These are phyloP conservation scores for Bauhinia variegata DNA, from an alignment of 306 rosid genomes.

Conservation along the genomic window DNA sequence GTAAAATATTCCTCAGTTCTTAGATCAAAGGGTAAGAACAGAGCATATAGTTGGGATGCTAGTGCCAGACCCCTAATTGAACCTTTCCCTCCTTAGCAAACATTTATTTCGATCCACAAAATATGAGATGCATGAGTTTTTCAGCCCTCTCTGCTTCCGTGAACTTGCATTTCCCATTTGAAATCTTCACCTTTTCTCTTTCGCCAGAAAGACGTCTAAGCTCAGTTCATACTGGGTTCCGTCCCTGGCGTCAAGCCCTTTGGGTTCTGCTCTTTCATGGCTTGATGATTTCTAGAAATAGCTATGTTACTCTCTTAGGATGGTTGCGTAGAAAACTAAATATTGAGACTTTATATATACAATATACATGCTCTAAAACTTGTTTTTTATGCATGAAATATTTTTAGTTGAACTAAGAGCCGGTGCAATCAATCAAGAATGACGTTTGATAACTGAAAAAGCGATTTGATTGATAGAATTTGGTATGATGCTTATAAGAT, in stretches of 20 bases:
- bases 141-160: slow-evolving; percentile 39
- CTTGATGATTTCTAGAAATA: no score
- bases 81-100: not conserved
- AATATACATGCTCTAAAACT: no score
- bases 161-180: slow-evolving; percentile 5
- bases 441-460: not conserved
- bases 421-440: not conserved
- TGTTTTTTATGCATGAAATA: no score
- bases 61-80: not conserved
- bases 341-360: no score
- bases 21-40: slow-evolving; percentile 2
- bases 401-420: not conserved
- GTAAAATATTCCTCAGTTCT: not conserved
- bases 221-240: not conserved
- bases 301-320: no score
- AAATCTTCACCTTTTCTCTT: slow-evolving; percentile 16
- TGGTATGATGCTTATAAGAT: no score
- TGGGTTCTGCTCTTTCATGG: no score
- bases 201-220: slow-evolving; percentile 9
- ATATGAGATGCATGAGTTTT: slow-evolving; percentile 32
- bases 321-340: no score
- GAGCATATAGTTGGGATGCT: not conserved
- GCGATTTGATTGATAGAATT: no score
- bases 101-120: slow-evolving; percentile 31
- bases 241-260: no score